Percentiles rank a stretch among this genome's conserved stretches.
These are phyloP conservation scores for Plicaturopsis crispa DNA, from an alignment of 768 basidiomycete species.

Conservation along the genomic window DNA sequence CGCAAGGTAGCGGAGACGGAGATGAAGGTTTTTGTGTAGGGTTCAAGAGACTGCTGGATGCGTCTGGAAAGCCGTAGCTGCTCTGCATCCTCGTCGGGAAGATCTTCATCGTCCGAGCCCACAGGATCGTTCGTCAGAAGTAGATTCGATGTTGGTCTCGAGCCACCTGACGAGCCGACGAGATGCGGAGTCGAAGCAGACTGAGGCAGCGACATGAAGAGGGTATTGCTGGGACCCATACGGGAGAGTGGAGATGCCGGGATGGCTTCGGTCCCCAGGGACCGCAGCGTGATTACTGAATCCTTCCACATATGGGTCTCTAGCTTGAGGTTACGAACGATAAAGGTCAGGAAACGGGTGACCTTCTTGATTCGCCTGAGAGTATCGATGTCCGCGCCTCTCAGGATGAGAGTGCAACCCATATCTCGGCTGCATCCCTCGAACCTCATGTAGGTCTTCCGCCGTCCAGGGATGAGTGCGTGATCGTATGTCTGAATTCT, in stretches of 20 bases:
- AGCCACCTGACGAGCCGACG: not conserved
- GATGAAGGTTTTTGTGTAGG: slow-evolving; percentile 81
- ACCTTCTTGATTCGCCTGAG: slow-evolving; percentile 86
- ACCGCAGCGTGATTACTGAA: slow-evolving; percentile 68
- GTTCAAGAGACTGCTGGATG: slow-evolving; percentile 76
- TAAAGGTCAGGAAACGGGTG: slow-evolving; percentile 85
- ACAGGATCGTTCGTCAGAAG: slow-evolving; percentile 3
- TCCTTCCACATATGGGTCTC: slow-evolving; percentile 95
- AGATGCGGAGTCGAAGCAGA: not conserved
- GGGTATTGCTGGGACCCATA: slow-evolving; percentile 11
- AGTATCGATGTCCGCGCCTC: slow-evolving; percentile 79
- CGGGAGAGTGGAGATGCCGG: slow-evolving; percentile 33
- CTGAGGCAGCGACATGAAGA: slow-evolving; percentile 5
- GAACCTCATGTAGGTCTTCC: slow-evolving; percentile 98
- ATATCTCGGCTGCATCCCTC: slow-evolving; percentile 91
- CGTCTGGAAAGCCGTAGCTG: slow-evolving; percentile 62
- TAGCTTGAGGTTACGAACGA: slow-evolving; percentile 88
- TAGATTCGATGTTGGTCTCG: too few species aligned
- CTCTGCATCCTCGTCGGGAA: slow-evolving; percentile 68
- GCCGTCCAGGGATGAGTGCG: slow-evolving; percentile 81
- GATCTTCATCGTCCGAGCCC: slow-evolving; percentile 28
- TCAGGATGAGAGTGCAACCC: slow-evolving; percentile 89
- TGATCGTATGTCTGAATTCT: slow-evolving; percentile 94
- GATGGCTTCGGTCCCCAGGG: slow-evolving; percentile 57
- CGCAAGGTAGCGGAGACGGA: slow-evolving; percentile 91